Conservation (phyloP, 2,329 filamentous ascomycete species). For the Plenodomus lindquistii region DNA sequence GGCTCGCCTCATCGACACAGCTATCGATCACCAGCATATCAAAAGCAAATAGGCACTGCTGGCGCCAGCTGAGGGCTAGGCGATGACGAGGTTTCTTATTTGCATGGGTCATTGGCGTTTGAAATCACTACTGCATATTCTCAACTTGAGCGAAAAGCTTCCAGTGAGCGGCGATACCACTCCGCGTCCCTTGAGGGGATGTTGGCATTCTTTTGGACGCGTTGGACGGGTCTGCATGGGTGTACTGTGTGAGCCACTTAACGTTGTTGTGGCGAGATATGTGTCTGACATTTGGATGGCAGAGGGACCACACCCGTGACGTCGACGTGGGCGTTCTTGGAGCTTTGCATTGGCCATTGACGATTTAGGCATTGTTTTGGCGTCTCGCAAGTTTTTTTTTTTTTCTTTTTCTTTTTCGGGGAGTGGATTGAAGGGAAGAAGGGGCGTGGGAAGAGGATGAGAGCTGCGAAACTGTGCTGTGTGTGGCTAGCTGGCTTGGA, state of each 20-base stretch:
- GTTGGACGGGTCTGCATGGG: neutral
- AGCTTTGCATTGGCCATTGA: conserved; percentile 14
- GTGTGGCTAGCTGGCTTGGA: neutral
- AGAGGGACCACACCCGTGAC: conserved; percentile 5
- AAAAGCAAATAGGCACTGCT: conserved; percentile 44
- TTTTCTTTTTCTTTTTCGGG: neutral
- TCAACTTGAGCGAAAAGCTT: conserved; percentile 14
- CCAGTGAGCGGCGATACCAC: neutral
- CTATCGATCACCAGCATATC: conserved; percentile 42
- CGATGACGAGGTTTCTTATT: neutral
- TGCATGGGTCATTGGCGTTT: neutral
- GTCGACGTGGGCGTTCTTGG: conserved; percentile 29
- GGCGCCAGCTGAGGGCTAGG: conserved; percentile 33
- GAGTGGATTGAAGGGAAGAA: neutral
- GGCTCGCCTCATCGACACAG: conserved; percentile 45
- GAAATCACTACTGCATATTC: conserved; percentile 14
- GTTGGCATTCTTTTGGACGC: neutral
- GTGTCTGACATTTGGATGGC: neutral
- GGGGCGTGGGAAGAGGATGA: neutral
- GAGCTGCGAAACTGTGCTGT: neutral
- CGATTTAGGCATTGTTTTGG: conserved; percentile 7
- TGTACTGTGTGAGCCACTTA: neutral
- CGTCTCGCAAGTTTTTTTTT: conserved; percentile 1
- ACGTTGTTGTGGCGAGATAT: neutral
- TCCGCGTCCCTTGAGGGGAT: neutral